Conservation (phyloP, 73 alveolate genomes). For the Durusdinium trenchii region DNA sequence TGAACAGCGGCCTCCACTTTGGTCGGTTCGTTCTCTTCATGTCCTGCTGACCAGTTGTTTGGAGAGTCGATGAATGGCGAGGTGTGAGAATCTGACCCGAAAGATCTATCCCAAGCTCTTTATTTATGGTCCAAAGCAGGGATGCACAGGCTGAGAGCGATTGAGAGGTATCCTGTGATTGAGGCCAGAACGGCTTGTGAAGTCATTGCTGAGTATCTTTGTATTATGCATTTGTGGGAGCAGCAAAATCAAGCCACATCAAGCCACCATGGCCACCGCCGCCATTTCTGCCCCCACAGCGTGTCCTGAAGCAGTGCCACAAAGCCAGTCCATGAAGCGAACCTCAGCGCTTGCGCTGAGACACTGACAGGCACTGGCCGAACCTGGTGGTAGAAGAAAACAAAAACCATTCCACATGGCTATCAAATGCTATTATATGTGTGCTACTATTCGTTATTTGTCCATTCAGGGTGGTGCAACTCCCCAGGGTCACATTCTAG, state of each 20-base stretch:
- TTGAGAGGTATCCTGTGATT: not conserved
- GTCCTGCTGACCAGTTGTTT: too few relatives aligned
- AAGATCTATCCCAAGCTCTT: too few relatives aligned
- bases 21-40: too few relatives aligned
- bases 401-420: not conserved
- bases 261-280: not conserved
- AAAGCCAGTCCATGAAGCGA: constrained; percentile 42
- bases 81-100: too few relatives aligned
- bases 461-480: too few relatives aligned
- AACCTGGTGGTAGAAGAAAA: too few relatives aligned
- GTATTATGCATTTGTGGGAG: not conserved
- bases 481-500: too few relatives aligned
- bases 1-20: too few relatives aligned
- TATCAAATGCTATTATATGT: not conserved
- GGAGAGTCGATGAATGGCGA: too few relatives aligned
- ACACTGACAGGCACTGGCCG: not conserved
- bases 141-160: not conserved
- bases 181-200: not conserved
- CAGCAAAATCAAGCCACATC: not conserved
- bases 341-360: not conserved
- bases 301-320: not conserved
- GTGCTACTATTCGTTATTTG: not conserved
- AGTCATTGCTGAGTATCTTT: not conserved
- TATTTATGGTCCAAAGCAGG: too few relatives aligned
- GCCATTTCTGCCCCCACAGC: not conserved